Base-by-base conservation (phyloP, 106 monocot species). In the Dioscorea zingiberensis region DNA sequence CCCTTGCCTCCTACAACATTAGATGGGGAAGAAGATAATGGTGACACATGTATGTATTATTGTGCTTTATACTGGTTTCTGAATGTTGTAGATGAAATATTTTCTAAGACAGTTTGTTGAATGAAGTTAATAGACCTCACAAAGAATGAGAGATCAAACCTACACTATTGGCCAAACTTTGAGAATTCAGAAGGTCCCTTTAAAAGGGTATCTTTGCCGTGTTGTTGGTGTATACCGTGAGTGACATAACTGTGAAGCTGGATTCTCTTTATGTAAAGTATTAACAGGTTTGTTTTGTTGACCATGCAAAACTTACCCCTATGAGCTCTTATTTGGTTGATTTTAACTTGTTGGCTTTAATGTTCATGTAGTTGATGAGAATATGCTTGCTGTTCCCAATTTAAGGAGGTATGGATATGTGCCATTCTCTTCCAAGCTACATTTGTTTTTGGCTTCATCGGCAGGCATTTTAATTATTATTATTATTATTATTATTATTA, bases 171-270 rank as follows among this genome's bases (percentile, higher is more conserved):
- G 98, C 32, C 93, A 98, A 66, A 84, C 77, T 16, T 44, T 98
- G 73, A 84, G 98, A 70, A 98, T 98, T 54, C 55, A 73, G 15
- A 79, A 84, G 81, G 98, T 93, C 38, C 84, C 84, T 27, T 62
- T 89, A 63, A 98, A 98, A 59, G 93, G 98, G 3, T 98, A 98
- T 58, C 81, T 98, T 32, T 92, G 98, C 44, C 88, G 89, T 74
- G 98, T 93, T 63, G 72, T 98, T 53, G 69, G 89, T 23, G 68
- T 93, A 16, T 76, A 63, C 63, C 85, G 86, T 27, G n/a, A 78
- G 83, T 62, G 82, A 86, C 71, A 68, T 86, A 6, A 89, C 91
- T 10, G 93, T 98, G 16, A 98, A 91, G 66, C 73, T 98, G 77
- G 98, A 89, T 69, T 98, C 93, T 59, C 71, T 86, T n/a, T n/a